Percentiles rank a stretch among this genome's conserved stretches.
Conservation (phyloP, 495 filamentous ascomycete genomes). For the Podospora pseudopauciseta region DNA sequence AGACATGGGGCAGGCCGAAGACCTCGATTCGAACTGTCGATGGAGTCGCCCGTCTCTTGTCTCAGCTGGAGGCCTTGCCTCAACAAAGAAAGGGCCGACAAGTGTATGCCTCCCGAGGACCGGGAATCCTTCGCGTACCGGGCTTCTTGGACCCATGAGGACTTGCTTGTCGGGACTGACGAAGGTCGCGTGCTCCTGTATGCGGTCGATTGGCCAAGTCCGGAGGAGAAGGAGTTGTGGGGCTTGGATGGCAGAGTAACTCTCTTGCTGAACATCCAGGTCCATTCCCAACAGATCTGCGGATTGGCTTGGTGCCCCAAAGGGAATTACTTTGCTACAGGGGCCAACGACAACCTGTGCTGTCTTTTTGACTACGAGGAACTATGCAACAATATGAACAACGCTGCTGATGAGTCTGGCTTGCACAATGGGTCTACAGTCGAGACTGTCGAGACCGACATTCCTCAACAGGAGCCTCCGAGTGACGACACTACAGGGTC, state of each 20-base stretch:
- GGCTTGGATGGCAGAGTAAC: conserved; percentile 75
- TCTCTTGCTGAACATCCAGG: conserved; percentile 67
- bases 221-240: conserved; percentile 49
- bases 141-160: conserved; percentile 57
- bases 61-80: conserved; percentile 62
- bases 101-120: conserved; percentile 27
- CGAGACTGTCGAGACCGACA: not conserved
- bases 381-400: not conserved
- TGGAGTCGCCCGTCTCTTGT: conserved; percentile 70
- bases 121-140: conserved; percentile 5
- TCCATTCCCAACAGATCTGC: conserved; percentile 89
- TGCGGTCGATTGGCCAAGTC: conserved; percentile 76
- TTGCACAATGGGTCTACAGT: too few species aligned
- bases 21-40: conserved; percentile 65
- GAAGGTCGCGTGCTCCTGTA: conserved; percentile 85
- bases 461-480: not conserved
- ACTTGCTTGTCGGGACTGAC: conserved; percentile 86
- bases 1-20: conserved; percentile 28
- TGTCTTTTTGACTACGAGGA: conserved; percentile 69
- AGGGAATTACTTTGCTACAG: conserved; percentile 74
- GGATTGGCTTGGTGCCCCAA: conserved; percentile 83
- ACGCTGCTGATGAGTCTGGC: not conserved
- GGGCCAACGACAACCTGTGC: conserved; percentile 89
- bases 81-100: conserved; percentile 39
- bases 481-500: not conserved